These are phyloP conservation scores for Cladosporium velox DNA, from an alignment of 2,329 filamentous ascomycete species.

Conservation along the genomic window DNA sequence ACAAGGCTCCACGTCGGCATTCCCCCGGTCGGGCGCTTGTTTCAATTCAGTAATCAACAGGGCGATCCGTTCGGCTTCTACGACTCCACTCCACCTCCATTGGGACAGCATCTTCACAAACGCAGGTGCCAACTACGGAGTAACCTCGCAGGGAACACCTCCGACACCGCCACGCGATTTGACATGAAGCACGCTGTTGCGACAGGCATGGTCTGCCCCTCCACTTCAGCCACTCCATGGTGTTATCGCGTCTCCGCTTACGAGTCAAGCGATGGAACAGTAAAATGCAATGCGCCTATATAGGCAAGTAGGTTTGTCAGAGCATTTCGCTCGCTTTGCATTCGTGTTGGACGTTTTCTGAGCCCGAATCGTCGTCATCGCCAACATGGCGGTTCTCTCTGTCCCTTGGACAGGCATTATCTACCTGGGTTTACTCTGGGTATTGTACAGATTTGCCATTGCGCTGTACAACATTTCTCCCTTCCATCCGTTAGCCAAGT, in stretches of 20 bases:
- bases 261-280: background rate
- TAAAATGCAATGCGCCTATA: background rate
- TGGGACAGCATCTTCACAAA: background rate
- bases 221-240: background rate
- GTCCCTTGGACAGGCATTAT: constrained; percentile 20
- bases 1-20: background rate
- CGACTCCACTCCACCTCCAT: background rate
- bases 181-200: background rate
- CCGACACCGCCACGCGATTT: background rate
- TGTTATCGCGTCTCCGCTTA: background rate
- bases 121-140: background rate
- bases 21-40: background rate
- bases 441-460: constrained; percentile 25
- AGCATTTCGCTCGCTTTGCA: background rate
- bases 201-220: background rate
- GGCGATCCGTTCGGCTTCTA: background rate
- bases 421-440: constrained; percentile 24
- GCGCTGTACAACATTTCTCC: constrained; percentile 19
- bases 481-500: constrained; percentile 38
- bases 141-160: background rate
- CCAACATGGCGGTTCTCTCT: constrained; percentile 1
- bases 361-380: background rate
- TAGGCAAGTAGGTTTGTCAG: constrained; percentile 4
- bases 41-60: background rate
- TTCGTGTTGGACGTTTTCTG: background rate